Conservation (phyloP, 345 rosid genomes). For the Citrus reticulata region DNA sequence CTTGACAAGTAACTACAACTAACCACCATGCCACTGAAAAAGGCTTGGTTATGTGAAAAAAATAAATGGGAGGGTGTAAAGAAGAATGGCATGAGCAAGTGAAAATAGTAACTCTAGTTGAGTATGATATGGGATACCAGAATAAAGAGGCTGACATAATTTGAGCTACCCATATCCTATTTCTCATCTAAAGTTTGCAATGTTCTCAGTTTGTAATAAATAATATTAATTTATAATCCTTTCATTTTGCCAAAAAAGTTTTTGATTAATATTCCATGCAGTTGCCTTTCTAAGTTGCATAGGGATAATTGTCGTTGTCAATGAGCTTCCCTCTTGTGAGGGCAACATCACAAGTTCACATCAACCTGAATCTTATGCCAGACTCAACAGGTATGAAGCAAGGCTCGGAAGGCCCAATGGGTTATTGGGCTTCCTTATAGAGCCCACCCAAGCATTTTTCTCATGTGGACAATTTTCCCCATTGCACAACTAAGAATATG, state of each 20-base stretch:
- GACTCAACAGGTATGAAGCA: too few relatives aligned
- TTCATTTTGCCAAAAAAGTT: background rate
- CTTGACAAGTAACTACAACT: slow-evolving; percentile 1
- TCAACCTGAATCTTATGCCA: too few relatives aligned
- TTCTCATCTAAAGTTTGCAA: background rate
- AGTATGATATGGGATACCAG: background rate
- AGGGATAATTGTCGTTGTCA: too few relatives aligned
- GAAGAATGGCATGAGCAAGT: background rate
- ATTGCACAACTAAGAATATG: too few relatives aligned
- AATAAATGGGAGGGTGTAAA: background rate
- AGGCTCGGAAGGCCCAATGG: too few relatives aligned
- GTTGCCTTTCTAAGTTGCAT: background rate
- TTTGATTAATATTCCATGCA: background rate
- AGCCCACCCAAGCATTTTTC: too few relatives aligned
- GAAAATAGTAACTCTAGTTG: background rate
- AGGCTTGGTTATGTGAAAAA: background rate
- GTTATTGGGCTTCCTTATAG: too few relatives aligned
- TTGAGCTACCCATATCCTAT: background rate
- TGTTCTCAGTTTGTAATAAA: slow-evolving; percentile 12
- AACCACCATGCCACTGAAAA: background rate
- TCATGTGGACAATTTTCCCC: too few relatives aligned
- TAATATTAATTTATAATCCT: background rate
- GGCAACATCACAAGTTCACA: too few relatives aligned
- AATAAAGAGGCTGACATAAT: background rate
- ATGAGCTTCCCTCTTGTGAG: too few relatives aligned